phyloP scores from a whole-genome alignment of 148 eudicot species.

The Amaranthus cruentus region DNA sequence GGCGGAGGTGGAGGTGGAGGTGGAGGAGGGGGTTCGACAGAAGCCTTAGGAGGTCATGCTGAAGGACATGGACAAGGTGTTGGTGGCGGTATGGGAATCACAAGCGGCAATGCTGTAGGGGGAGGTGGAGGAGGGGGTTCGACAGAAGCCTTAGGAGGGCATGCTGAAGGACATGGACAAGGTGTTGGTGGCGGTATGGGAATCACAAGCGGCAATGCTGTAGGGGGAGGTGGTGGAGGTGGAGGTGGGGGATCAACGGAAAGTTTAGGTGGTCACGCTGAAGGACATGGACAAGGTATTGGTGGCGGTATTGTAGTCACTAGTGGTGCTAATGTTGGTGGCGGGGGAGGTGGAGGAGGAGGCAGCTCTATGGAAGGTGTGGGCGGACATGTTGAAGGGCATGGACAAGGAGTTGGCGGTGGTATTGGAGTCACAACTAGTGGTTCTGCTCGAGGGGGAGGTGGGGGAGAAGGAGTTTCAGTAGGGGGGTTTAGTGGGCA shows the following conservation, averaged over 20 bases:
- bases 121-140: conserved; percentile 22
- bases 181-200: conserved; percentile 23
- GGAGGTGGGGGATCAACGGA: conserved; percentile 15
- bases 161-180: conserved; percentile 23
- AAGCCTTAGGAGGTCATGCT: conserved; percentile 5
- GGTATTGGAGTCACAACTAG: conserved; percentile 11
- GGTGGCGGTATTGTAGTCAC: conserved; percentile 19
- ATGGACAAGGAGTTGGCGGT: conserved; percentile 24
- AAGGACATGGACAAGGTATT: conserved; percentile 21
- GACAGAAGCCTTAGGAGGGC: background rate
- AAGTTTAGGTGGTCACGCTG: conserved; percentile 6
- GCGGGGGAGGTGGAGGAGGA: conserved; percentile 24
- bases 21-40: conserved; percentile 10
- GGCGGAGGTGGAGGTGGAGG: conserved; percentile 24
- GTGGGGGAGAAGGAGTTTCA: conserved; percentile 20
- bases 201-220: conserved; percentile 6
- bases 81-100: conserved; percentile 17
- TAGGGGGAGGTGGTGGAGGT: conserved; percentile 22
- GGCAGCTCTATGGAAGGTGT: conserved; percentile 6
- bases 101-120: conserved; percentile 4
- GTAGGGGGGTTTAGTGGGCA: background rate
- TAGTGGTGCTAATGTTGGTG: conserved; percentile 6
- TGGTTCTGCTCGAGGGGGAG: conserved; percentile 6
- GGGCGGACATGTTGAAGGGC: conserved; percentile 15
- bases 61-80: conserved; percentile 26